A percentile compares a stretch with the other conserved stretches of the same genome.
Conservation (phyloP, 768 basidiomycete genomes). For the Candolleomyces aberdarensis region DNA sequence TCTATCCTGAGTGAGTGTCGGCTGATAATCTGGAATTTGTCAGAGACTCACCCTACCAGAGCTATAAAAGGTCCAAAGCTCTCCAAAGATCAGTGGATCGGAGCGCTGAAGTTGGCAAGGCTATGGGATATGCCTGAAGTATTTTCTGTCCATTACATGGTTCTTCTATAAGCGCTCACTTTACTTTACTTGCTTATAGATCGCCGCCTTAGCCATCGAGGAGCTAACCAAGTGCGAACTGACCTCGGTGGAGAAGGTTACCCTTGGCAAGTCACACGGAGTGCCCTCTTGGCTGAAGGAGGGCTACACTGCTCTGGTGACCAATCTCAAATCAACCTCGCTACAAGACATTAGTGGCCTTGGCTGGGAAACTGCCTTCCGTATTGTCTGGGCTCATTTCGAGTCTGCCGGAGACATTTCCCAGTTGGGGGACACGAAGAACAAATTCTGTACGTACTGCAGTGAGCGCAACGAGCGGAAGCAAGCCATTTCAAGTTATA, state of each 20-base stretch:
- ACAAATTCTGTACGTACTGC: background rate
- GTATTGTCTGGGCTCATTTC: background rate
- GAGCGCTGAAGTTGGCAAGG: background rate
- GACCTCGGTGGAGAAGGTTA: background rate
- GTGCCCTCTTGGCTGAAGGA: conserved; percentile 1
- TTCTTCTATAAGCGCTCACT: no score
- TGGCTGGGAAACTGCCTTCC: background rate
- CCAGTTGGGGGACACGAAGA: background rate
- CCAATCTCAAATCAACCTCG: background rate
- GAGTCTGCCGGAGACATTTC: background rate
- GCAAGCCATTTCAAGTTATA: no score
- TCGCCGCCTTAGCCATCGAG: background rate
- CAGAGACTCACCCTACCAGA: no score
- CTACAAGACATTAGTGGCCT: background rate
- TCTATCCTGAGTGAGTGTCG: background rate
- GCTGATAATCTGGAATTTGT: no score
- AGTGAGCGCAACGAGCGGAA: no score
- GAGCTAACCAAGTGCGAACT: background rate
- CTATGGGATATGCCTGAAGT: conserved; percentile 1
- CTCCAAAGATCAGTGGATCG: background rate
- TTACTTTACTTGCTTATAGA: background rate
- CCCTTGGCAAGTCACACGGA: background rate
- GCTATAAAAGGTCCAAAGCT: background rate
- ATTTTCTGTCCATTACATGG: no score
- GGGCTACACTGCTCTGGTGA: background rate